Evolutionary conservation across 306 rosid species (phyloP).

Genomic region (Pterocarpus macrocarpus): DNA sequence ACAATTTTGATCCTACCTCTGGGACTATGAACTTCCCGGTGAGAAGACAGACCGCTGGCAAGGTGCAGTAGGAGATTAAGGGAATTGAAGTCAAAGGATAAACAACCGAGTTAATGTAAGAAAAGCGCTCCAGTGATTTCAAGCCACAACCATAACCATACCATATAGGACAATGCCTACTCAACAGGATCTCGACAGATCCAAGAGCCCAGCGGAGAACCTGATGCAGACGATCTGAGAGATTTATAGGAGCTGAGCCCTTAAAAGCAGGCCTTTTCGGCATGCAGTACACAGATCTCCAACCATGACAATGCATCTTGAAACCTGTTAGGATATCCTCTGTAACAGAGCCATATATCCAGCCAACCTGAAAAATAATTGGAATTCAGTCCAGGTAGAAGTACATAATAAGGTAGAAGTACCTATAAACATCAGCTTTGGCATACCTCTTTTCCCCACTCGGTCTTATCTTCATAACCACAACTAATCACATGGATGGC

Average conservation of each 20-base stretch:
- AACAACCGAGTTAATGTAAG: slow-evolving; percentile 88
- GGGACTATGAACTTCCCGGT: slow-evolving; percentile 93
- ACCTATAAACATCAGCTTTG: background rate
- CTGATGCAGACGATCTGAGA: slow-evolving; percentile 90
- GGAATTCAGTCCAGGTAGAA: slow-evolving; percentile 15
- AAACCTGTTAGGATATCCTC: slow-evolving; percentile 93
- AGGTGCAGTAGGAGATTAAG: slow-evolving; percentile 78
- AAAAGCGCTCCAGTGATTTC: slow-evolving; percentile 87
- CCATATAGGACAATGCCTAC: slow-evolving; percentile 94
- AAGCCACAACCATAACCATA: slow-evolving; percentile 93
- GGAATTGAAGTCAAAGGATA: slow-evolving; percentile 95
- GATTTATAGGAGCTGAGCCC: slow-evolving; percentile 95
- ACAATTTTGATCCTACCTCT: slow-evolving; percentile 61
- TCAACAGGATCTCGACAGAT: slow-evolving; percentile 85
- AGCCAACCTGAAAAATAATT: slow-evolving; percentile 73
- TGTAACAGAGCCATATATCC: slow-evolving; percentile 98
- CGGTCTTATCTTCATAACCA: slow-evolving; percentile 95
- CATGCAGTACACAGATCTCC: slow-evolving; percentile 95
- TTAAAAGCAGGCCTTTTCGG: slow-evolving; percentile 92
- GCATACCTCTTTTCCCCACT: slow-evolving; percentile 93
- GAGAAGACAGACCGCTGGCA: slow-evolving; percentile 92
- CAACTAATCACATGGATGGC: slow-evolving; percentile 95
- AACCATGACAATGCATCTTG: slow-evolving; percentile 97
- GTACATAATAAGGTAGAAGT: slow-evolving; percentile 16
- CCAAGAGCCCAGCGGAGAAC: slow-evolving; percentile 98